These are phyloP conservation scores for Crithidia acanthocephali DNA, from an alignment of 208 protist species.

Conservation along the genomic window DNA sequence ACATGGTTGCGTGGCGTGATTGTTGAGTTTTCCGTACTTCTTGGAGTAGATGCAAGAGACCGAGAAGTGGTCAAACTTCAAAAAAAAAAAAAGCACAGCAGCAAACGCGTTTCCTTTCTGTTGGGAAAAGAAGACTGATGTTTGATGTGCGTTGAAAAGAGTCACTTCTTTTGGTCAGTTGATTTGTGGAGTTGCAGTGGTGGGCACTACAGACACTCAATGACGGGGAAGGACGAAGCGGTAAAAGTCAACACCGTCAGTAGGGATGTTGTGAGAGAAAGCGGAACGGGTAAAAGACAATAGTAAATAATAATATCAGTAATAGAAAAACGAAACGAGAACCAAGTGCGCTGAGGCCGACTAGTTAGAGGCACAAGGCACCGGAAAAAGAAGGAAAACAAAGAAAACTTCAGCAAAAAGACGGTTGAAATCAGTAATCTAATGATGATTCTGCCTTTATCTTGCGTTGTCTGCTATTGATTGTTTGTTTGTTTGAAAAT, in stretches of 20 bases:
- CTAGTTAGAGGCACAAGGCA: too few species aligned
- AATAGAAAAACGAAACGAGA: background rate
- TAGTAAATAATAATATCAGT: background rate
- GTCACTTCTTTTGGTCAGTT: background rate
- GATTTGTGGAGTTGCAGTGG: background rate
- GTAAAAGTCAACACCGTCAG: slow-evolving; percentile 17
- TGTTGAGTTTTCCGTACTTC: background rate
- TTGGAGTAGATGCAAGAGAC: background rate
- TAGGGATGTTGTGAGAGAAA: slow-evolving; percentile 16
- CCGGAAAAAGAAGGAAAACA: background rate
- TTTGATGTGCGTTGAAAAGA: too few species aligned
- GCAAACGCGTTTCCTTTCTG: too few species aligned
- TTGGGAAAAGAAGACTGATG: too few species aligned
- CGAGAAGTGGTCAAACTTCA: background rate
- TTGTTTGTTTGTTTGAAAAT: too few species aligned
- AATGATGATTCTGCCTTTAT: background rate
- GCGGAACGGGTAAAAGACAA: slow-evolving; percentile 8
- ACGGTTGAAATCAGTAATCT: background rate
- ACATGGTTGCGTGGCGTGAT: slow-evolving; percentile 40
- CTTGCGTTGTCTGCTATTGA: background rate
- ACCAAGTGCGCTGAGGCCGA: too few species aligned
- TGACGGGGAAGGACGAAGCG: background rate
- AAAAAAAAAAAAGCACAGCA: too few species aligned
- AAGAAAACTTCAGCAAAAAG: background rate
- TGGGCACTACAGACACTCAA: background rate